Conservation (phyloP, 1,139 yeast species). For the Protomyces arabidopsidicola region DNA sequence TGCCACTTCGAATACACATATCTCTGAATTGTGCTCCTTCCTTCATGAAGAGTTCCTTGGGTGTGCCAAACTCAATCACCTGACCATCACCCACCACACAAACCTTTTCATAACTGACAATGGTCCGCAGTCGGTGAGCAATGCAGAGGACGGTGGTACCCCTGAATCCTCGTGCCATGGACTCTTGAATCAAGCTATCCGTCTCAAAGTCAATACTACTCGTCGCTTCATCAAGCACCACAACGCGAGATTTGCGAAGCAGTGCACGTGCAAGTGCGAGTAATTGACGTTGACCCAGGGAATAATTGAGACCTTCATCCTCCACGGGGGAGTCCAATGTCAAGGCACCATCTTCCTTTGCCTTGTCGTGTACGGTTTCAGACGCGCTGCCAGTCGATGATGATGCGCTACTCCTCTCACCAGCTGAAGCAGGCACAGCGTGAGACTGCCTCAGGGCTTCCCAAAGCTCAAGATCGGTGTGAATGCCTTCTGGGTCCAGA, state of each 20-base stretch:
- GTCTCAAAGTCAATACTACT: conserved; percentile 78
- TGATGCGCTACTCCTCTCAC: not conserved
- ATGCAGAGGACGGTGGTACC: conserved; percentile 69
- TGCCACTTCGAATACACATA: conserved; percentile 41
- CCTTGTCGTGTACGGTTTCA: conserved; percentile 20
- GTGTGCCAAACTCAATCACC: conserved; percentile 61
- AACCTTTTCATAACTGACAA: conserved; percentile 70
- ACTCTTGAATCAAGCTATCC: conserved; percentile 62
- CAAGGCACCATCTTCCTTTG: conserved; percentile 39
- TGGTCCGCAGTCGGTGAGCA: conserved; percentile 80
- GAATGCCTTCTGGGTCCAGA: conserved; percentile 59
- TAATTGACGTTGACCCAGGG: conserved; percentile 73
- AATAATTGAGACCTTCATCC: conserved; percentile 69
- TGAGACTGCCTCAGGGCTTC: conserved; percentile 58
- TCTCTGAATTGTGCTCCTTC: conserved; percentile 50
- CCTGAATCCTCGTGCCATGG: conserved; percentile 57
- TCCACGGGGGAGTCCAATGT: conserved; percentile 61
- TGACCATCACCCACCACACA: conserved; percentile 64
- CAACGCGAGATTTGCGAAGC: conserved; percentile 61
- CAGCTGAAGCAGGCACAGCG: conserved; percentile 31
- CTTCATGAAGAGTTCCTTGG: conserved; percentile 43
- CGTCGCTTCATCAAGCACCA: conserved; percentile 77
- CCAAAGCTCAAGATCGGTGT: conserved; percentile 54
- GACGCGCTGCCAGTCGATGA: not conserved
- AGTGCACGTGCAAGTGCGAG: conserved; percentile 72